These are phyloP conservation scores for Plasmopara viticola DNA, from an alignment of 352 stramenopile species.

Conservation along the genomic window DNA sequence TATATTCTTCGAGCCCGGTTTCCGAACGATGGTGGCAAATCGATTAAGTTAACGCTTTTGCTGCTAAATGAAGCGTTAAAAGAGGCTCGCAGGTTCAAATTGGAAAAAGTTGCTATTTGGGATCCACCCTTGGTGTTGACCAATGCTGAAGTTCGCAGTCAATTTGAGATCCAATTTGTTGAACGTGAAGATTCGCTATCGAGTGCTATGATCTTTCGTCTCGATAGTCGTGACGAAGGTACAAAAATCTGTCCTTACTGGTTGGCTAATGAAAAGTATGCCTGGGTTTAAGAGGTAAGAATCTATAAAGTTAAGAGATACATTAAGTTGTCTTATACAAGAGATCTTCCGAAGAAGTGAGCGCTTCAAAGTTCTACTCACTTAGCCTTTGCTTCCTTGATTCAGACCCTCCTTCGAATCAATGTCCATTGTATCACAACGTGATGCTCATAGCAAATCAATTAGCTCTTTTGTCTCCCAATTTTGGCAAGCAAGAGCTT, in stretches of 20 bases:
- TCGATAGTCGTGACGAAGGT: not conserved
- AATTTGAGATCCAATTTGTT: conserved; percentile 28
- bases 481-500: too few species aligned
- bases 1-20: conserved; percentile 45
- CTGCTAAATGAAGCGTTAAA: conserved; percentile 31
- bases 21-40: conserved; percentile 7
- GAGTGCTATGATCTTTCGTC: conserved; percentile 43
- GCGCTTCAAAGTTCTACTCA: too few species aligned
- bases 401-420: too few species aligned
- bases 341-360: too few species aligned
- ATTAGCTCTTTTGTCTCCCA: too few species aligned
- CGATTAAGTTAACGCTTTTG: conserved; percentile 8
- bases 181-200: conserved; percentile 52
- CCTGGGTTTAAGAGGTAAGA: conserved; percentile 29
- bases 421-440: too few species aligned
- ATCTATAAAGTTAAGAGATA: too few species aligned
- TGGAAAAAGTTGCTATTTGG: conserved; percentile 44
- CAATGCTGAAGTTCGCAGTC: conserved; percentile 10
- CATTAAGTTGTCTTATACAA: too few species aligned
- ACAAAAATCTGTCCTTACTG: conserved; percentile 14
- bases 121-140: conserved; percentile 24
- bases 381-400: too few species aligned
- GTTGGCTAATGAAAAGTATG: conserved; percentile 45
- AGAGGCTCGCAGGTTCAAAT: conserved; percentile 36
- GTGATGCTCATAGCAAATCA: too few species aligned